phyloP scores from a whole-genome alignment of 257 asterid genomes.

The Paraleonurus japonicus region DNA sequence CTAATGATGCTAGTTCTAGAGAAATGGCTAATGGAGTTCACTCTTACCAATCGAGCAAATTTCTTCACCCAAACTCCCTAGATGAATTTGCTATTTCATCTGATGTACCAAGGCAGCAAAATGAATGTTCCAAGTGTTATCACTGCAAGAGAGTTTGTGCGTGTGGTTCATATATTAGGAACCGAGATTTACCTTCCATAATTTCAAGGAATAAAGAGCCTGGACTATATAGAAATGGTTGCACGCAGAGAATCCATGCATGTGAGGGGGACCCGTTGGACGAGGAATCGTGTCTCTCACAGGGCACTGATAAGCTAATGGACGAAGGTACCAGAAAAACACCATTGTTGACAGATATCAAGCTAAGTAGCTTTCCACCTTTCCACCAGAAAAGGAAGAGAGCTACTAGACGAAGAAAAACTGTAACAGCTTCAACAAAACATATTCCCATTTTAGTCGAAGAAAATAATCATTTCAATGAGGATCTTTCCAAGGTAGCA shows the following conservation, averaged over 20 bases:
- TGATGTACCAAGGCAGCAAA: slow-evolving; percentile 27
- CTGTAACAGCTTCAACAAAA: slow-evolving; percentile 17
- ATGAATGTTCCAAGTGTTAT: slow-evolving; percentile 32
- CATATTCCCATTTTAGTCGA: slow-evolving; percentile 25
- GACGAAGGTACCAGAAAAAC: slow-evolving; percentile 30
- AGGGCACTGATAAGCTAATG: slow-evolving; percentile 30
- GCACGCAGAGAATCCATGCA: slow-evolving; percentile 78
- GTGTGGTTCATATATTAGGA: slow-evolving; percentile 34
- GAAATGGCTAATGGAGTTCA: slow-evolving; percentile 28
- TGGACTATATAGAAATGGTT: slow-evolving; percentile 59
- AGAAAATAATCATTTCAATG: slow-evolving; percentile 15
- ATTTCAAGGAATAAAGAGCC: slow-evolving; percentile 59
- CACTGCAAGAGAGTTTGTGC: slow-evolving; percentile 31
- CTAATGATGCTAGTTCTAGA: slow-evolving; percentile 17
- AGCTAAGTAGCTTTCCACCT: slow-evolving; percentile 34
- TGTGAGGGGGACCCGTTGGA: slow-evolving; percentile 50
- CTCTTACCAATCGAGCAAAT: slow-evolving; percentile 21
- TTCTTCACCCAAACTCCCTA: slow-evolving; percentile 30
- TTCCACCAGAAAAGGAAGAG: slow-evolving; percentile 49
- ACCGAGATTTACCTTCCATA: slow-evolving; percentile 61
- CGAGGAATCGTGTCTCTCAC: slow-evolving; percentile 37
- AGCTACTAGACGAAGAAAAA: slow-evolving; percentile 42
- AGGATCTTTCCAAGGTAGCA: slow-evolving; percentile 23
- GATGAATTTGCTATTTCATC: slow-evolving; percentile 25
- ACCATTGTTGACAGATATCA: slow-evolving; percentile 31